These are phyloP conservation scores for Trapa incisa DNA, from an alignment of 345 rosid species.

Conservation along the genomic window DNA sequence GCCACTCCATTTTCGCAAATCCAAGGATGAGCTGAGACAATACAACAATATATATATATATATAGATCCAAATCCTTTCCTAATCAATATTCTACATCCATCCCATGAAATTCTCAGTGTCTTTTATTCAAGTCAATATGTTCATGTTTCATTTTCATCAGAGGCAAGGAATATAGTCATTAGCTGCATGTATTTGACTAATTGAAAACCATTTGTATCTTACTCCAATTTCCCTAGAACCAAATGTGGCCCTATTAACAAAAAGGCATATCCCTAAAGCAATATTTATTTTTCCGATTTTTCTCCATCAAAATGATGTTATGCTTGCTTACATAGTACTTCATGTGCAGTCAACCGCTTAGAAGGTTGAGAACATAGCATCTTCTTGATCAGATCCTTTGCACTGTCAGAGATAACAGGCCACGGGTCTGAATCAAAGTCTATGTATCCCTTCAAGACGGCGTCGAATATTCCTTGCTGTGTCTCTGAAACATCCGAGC, in stretches of 20 bases:
- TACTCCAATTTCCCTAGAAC: neutral
- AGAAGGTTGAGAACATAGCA: slow-evolving; percentile 69
- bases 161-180: neutral
- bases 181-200: neutral
- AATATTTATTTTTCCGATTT: neutral
- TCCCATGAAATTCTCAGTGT: neutral
- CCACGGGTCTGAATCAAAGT: slow-evolving; percentile 95
- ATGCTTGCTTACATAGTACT: slow-evolving; percentile 56
- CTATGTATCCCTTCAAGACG: slow-evolving; percentile 81
- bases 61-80: neutral
- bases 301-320: neutral
- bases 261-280: neutral
- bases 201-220: no score
- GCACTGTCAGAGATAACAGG: slow-evolving; percentile 85
- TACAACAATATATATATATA: neutral
- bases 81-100: neutral
- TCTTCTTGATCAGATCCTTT: slow-evolving; percentile 70
- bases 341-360: slow-evolving; percentile 89
- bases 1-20: slow-evolving; percentile 98
- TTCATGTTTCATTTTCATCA: neutral
- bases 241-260: neutral
- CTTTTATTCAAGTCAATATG: neutral
- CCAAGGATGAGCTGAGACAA: slow-evolving; percentile 84
- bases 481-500: slow-evolving; percentile 43
- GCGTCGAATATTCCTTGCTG: slow-evolving; percentile 99